phyloP scores from a whole-genome alignment of 2,329 filamentous ascomycete genomes.

The Emergomyces orientalis region DNA sequence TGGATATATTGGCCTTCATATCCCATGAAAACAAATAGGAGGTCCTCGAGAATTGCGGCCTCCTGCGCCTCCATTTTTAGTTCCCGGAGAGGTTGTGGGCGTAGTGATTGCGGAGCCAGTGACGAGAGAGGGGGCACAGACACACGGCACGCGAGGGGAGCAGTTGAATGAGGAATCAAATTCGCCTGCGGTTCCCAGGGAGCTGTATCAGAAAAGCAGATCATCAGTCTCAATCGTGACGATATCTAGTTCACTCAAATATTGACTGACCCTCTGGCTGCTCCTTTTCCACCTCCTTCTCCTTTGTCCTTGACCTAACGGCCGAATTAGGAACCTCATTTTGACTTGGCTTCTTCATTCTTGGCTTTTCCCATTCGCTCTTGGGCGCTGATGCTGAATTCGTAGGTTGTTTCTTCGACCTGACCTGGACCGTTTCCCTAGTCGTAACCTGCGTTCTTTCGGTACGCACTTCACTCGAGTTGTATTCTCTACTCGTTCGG shows the following conservation, averaged over 20 bases:
- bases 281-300: slow-evolving; percentile 24
- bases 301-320: slow-evolving; percentile 18
- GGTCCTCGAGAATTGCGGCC: slow-evolving; percentile 74
- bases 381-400: slow-evolving; percentile 29
- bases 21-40: slow-evolving; percentile 94
- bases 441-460: slow-evolving; percentile 47
- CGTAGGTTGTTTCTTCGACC: slow-evolving; percentile 51
- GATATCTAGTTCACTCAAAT: slow-evolving; percentile 9
- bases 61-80: slow-evolving; percentile 76
- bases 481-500: slow-evolving; percentile 28
- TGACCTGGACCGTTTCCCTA: slow-evolving; percentile 52
- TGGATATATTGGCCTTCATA: slow-evolving; percentile 97
- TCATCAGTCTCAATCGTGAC: slow-evolving; percentile 10
- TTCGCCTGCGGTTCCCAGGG: slow-evolving; percentile 74
- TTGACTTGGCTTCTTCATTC: slow-evolving; percentile 22
- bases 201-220: slow-evolving; percentile 20
- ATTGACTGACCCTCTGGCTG: slow-evolving; percentile 23
- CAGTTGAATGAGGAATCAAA: slow-evolving; percentile 58
- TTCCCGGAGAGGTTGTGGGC: slow-evolving; percentile 58
- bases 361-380: slow-evolving; percentile 28
- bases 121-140: slow-evolving; percentile 54
- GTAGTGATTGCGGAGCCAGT: slow-evolving; percentile 58
- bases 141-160: slow-evolving; percentile 62
- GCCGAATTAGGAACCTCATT: slow-evolving; percentile 21
- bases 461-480: slow-evolving; percentile 31